Conservation (phyloP, 345 rosid genomes). For the Aquilaria yunnanensis region DNA sequence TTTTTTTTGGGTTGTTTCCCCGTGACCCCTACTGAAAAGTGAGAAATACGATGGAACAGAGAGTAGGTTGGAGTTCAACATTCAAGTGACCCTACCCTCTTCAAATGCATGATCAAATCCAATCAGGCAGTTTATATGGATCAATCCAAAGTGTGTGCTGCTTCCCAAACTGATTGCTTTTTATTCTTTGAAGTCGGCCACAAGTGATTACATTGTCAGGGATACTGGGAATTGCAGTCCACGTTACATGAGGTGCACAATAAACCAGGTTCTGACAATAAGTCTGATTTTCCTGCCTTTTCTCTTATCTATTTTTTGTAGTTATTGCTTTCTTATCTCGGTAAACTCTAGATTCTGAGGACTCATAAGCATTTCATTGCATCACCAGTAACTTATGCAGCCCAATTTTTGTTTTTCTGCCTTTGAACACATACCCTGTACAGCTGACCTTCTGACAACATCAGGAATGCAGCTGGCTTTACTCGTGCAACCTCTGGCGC, state of each 20-base stretch:
- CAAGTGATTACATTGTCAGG: constrained; percentile 76
- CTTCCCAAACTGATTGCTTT: constrained; percentile 13
- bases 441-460: constrained; percentile 85
- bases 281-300: constrained; percentile 12
- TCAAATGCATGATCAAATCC: too few relatives aligned
- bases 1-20: too few relatives aligned
- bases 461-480: constrained; percentile 95
- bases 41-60: too few relatives aligned
- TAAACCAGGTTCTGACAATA: constrained; percentile 65
- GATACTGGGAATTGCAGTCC: constrained; percentile 99
- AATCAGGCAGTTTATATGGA: too few relatives aligned
- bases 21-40: too few relatives aligned
- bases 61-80: too few relatives aligned
- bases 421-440: constrained; percentile 79
- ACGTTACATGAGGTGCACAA: constrained; percentile 96
- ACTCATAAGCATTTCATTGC: not conserved
- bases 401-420: not conserved
- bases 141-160: too few relatives aligned
- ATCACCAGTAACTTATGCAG: not conserved
- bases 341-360: constrained; percentile 2
- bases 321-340: constrained; percentile 3
- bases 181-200: constrained; percentile 67
- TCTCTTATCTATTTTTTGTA: not conserved
- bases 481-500: constrained; percentile 92
- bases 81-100: too few relatives aligned